Evolutionary conservation across 768 basidiomycete species (phyloP).

Genomic region (Pisolithus sp.): DNA sequence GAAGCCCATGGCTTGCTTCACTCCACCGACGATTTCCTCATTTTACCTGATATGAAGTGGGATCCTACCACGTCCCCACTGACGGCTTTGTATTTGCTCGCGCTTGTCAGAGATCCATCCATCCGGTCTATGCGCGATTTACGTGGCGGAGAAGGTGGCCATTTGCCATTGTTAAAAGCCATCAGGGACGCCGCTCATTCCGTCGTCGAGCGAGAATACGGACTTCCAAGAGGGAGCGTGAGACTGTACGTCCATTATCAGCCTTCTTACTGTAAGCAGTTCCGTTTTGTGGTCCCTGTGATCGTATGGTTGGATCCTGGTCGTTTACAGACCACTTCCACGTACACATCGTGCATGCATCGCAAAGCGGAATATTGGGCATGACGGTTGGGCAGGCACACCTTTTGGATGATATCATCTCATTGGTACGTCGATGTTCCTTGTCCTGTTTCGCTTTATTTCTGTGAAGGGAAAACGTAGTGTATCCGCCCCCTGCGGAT

Average conservation of each 20-base stretch:
- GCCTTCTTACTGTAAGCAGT: slow-evolving; percentile 79
- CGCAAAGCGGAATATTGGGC: slow-evolving; percentile 50
- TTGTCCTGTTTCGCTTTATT: not conserved
- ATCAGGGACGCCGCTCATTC: slow-evolving; percentile 53
- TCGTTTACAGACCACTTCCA: slow-evolving; percentile 82
- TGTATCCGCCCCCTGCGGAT: no score
- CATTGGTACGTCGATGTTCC: slow-evolving; percentile 46
- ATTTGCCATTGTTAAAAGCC: slow-evolving; percentile 59
- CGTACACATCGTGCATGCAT: slow-evolving; percentile 82
- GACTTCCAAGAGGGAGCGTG: slow-evolving; percentile 52
- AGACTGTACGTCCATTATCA: slow-evolving; percentile 92
- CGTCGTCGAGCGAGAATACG: slow-evolving; percentile 59
- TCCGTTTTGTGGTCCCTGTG: slow-evolving; percentile 7
- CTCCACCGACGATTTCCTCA: slow-evolving; percentile 58
- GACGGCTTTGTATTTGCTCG: slow-evolving; percentile 78
- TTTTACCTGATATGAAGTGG: slow-evolving; percentile 98
- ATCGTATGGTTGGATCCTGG: not conserved
- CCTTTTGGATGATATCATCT: slow-evolving; percentile 87
- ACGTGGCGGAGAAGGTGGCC: slow-evolving; percentile 33
- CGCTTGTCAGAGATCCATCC: slow-evolving; percentile 54
- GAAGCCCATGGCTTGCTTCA: slow-evolving; percentile 71
- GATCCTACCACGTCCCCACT: slow-evolving; percentile 59
- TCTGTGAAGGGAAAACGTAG: not conserved
- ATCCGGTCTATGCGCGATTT: slow-evolving; percentile 79
- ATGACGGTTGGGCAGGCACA: slow-evolving; percentile 89